Conservation (phyloP, 176 grass and related monocot species). For the Oryza officinalis region DNA sequence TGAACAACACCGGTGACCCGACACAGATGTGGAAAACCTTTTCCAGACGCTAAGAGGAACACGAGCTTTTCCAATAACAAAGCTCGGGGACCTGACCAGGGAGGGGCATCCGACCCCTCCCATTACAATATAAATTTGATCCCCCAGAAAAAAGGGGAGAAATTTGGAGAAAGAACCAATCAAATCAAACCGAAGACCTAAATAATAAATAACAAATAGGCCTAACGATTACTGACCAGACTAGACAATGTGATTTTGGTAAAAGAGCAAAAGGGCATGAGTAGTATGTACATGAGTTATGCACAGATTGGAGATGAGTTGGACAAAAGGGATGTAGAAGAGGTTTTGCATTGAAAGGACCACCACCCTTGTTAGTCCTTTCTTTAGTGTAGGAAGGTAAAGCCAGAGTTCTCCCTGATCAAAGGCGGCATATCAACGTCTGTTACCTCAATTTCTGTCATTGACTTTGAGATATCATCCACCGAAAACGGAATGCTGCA, state of each 20-base stretch:
- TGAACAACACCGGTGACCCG: constrained; percentile 12
- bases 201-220: constrained; percentile 34
- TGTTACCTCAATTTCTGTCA: constrained; percentile 76
- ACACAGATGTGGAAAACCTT: constrained; percentile 46
- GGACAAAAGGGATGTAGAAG: constrained; percentile 31
- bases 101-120: constrained; percentile 51
- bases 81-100: constrained; percentile 37
- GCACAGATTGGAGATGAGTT: constrained; percentile 47
- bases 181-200: constrained; percentile 64
- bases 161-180: constrained; percentile 58
- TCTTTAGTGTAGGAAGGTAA: constrained; percentile 82
- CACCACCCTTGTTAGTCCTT: constrained; percentile 53
- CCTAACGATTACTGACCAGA: constrained; percentile 41
- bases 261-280: constrained; percentile 26
- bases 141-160: constrained; percentile 20
- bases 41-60: constrained; percentile 37
- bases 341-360: constrained; percentile 2
- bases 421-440: constrained; percentile 75
- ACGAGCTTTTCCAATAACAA: constrained; percentile 67
- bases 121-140: constrained; percentile 40
- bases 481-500: constrained; percentile 91
- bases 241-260: constrained; percentile 36
- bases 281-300: constrained; percentile 75
- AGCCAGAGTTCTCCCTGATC: constrained; percentile 72
- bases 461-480: constrained; percentile 91